Evolutionary conservation across 805 yeast genomes (phyloP).

Genomic region (Metschnikowia kofuensis): DNA sequence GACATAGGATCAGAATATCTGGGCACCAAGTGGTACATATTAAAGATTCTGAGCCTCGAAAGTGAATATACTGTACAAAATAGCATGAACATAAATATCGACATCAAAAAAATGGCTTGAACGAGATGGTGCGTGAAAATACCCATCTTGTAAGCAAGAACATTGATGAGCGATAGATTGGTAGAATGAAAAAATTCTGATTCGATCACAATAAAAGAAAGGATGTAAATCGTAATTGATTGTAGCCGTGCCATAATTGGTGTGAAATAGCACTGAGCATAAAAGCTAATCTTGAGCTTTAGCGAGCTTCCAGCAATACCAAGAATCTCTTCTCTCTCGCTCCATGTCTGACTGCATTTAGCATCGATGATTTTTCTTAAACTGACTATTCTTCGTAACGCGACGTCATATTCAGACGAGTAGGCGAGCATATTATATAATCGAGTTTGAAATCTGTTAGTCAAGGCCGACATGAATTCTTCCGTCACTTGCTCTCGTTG

Average conservation of each 20-base stretch:
- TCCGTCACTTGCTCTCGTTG: conserved; percentile 35
- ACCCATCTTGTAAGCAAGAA: conserved; percentile 35
- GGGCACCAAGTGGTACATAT: conserved; percentile 72
- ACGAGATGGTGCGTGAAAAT: conserved; percentile 19
- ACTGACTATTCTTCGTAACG: conserved; percentile 41
- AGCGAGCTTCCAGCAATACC: conserved; percentile 1
- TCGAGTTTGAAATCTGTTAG: conserved; percentile 51
- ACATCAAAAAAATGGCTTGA: conserved; percentile 39
- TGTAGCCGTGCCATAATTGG: conserved; percentile 46
- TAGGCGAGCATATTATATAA: conserved; percentile 52
- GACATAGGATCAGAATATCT: conserved; percentile 72
- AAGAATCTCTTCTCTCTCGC: conserved; percentile 15
- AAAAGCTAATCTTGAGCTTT: conserved; percentile 14
- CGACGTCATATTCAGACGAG: conserved; percentile 53
- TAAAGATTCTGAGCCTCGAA: conserved; percentile 66
- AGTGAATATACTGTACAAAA: conserved; percentile 63
- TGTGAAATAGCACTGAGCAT: conserved; percentile 36
- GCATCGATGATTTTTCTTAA: conserved; percentile 16
- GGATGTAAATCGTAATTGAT: conserved; percentile 39
- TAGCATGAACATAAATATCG: conserved; percentile 62
- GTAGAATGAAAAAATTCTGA: conserved; percentile 77
- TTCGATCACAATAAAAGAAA: conserved; percentile 59
- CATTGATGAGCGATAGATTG: conserved; percentile 56
- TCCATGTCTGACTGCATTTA: conserved; percentile 16
- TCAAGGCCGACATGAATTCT: conserved; percentile 47